phyloP scores from a whole-genome alignment of 2,329 filamentous ascomycete species.

The Hawksworthiomyces lignivorus region DNA sequence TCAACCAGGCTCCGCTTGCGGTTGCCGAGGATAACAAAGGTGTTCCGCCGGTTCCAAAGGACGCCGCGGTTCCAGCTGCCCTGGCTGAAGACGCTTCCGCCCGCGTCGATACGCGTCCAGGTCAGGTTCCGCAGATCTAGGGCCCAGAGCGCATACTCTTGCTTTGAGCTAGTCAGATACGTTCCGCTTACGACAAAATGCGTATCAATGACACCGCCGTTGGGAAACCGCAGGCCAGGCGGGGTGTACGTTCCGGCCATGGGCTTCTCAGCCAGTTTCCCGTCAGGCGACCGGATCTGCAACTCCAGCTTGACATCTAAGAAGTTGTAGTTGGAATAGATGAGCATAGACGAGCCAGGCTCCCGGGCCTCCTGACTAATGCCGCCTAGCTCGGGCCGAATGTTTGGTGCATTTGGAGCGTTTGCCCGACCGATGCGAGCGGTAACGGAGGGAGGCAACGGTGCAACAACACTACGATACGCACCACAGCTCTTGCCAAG shows the following conservation, averaged over 20 bases:
- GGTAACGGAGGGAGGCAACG: constrained; percentile 60
- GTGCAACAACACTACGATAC: constrained; percentile 90
- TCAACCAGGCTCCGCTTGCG: constrained; percentile 89
- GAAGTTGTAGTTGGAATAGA: constrained; percentile 99
- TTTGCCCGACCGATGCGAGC: constrained; percentile 59
- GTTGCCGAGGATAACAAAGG: constrained; percentile 92
- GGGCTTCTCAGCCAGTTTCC: constrained; percentile 73
- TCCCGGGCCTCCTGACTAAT: constrained; percentile 49
- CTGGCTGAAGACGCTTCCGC: constrained; percentile 87
- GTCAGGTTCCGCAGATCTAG: constrained; percentile 79
- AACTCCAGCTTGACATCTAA: constrained; percentile 93
- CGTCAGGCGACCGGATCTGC: constrained; percentile 79
- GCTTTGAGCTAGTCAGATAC: constrained; percentile 93
- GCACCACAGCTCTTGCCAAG: constrained; percentile 91
- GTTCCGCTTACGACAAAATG: constrained; percentile 97
- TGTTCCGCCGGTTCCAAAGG: constrained; percentile 86
- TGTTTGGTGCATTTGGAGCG: constrained; percentile 24
- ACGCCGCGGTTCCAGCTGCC: constrained; percentile 97
- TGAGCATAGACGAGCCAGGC: constrained; percentile 70
- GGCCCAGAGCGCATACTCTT: constrained; percentile 96
- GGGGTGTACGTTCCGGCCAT: constrained; percentile 86
- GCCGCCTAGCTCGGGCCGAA: constrained; percentile 35
- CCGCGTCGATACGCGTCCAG: constrained; percentile 94
- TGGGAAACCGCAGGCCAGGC: constrained; percentile 88
- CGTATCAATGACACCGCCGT: constrained; percentile 89